These are phyloP conservation scores for Aspergillus sp. DNA, from an alignment of 2,329 filamentous ascomycete species.

Conservation along the genomic window DNA sequence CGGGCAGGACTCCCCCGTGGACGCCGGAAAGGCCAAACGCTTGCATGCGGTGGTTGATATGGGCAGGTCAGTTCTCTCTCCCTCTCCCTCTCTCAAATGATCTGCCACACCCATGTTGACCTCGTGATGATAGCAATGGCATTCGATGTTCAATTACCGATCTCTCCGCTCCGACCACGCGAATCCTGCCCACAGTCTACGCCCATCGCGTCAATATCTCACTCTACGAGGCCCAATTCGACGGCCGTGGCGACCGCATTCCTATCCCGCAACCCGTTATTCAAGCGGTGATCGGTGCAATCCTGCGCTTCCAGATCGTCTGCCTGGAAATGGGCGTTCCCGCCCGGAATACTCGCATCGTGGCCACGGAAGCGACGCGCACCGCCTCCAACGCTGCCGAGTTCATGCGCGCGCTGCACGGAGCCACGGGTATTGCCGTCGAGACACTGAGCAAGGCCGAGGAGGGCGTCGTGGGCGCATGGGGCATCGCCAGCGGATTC, in stretches of 20 bases:
- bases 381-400: constrained; percentile 70
- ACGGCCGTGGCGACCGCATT: constrained; percentile 39
- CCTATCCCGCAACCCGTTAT: constrained; percentile 63
- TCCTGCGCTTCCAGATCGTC: constrained; percentile 69
- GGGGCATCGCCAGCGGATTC: constrained; percentile 77
- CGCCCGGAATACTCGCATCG: constrained; percentile 61
- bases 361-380: constrained; percentile 88
- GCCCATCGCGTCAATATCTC: constrained; percentile 76
- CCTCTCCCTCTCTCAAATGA: not conserved
- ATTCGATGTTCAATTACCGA: constrained; percentile 88
- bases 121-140: constrained; percentile 62
- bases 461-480: constrained; percentile 77
- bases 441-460: constrained; percentile 73
- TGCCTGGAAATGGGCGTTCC: constrained; percentile 69
- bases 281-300: constrained; percentile 60
- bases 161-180: constrained; percentile 65
- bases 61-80: constrained; percentile 33
- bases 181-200: constrained; percentile 76
- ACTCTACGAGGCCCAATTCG: constrained; percentile 72
- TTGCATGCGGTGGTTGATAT: constrained; percentile 37
- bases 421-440: constrained; percentile 64
- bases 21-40: constrained; percentile 6
- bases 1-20: not conserved
- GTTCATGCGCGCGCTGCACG: constrained; percentile 65
- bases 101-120: not conserved